phyloP scores from a whole-genome alignment of 179 eudicot species.

The Heliamphora pulchella region DNA sequence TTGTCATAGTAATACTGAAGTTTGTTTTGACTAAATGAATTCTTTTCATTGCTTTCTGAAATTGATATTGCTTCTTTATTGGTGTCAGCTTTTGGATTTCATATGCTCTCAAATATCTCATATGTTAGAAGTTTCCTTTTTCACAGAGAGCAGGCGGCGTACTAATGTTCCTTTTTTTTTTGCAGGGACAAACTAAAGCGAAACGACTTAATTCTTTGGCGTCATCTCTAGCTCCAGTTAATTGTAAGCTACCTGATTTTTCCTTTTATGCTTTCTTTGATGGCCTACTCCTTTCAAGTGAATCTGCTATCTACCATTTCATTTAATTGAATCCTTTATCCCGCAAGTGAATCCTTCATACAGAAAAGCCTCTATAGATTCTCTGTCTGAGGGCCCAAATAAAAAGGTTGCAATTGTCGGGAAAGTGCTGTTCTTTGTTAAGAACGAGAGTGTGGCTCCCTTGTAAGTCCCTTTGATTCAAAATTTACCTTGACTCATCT shows the following conservation, averaged over 20 bases:
- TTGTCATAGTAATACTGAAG: not conserved
- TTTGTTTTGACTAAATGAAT: not conserved
- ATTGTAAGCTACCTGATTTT: constrained; percentile 45
- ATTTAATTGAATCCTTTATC: constrained; percentile 4
- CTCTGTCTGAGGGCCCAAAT: constrained; percentile 64
- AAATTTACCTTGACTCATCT: not conserved
- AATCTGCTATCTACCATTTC: not conserved
- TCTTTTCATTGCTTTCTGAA: not conserved
- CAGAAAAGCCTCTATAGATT: constrained; percentile 52
- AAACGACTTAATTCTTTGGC: constrained; percentile 54
- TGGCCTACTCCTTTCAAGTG: not conserved
- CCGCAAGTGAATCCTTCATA: constrained; percentile 48
- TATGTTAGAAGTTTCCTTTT: not conserved
- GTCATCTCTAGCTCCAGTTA: constrained; percentile 46
- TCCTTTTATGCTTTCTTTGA: constrained; percentile 3
- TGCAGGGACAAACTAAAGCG: constrained; percentile 61
- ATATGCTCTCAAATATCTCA: not conserved
- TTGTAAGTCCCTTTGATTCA: constrained; percentile 42
- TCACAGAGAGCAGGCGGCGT: not conserved
- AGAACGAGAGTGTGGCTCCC: constrained; percentile 58
- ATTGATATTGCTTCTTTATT: not conserved
- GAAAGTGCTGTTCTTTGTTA: constrained; percentile 57
- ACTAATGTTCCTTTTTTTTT: constrained; percentile 15
- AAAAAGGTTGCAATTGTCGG: constrained; percentile 55
- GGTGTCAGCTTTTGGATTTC: not conserved